Percentiles rank a stretch among this genome's conserved stretches.
Conservation (phyloP, 2,329 filamentous ascomycete genomes). For the Penicillium brasilianum region DNA sequence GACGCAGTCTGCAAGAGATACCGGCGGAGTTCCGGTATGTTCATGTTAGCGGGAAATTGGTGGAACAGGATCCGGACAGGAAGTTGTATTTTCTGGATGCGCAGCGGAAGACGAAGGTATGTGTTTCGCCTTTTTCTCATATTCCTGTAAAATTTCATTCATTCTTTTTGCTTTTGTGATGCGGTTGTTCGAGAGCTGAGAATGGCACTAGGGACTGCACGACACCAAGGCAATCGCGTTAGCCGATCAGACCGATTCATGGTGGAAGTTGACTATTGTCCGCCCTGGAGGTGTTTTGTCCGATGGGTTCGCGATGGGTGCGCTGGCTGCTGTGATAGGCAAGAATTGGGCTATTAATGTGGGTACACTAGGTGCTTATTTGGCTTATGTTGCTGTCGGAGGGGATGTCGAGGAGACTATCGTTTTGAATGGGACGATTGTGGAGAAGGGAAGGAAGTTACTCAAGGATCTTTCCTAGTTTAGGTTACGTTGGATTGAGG, state of each 20-base stretch:
- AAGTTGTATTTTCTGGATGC: background rate
- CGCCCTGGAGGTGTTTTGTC: background rate
- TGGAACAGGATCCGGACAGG: background rate
- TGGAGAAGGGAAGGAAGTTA: background rate
- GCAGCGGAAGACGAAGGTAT: background rate
- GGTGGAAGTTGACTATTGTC: background rate
- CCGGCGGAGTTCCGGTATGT: background rate
- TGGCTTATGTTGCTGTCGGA: background rate
- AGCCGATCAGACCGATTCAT: background rate
- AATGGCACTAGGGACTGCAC: background rate
- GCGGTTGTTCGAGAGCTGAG: background rate
- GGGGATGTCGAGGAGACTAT: background rate
- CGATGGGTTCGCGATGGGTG: background rate
- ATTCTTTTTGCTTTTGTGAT: background rate
- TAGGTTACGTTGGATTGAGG: background rate
- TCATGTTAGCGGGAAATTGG: background rate
- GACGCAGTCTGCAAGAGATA: background rate
- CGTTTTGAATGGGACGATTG: background rate
- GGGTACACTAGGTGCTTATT: background rate
- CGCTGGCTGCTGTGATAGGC: background rate
- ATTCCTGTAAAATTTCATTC: no score
- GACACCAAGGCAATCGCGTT: background rate
- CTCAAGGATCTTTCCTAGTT: background rate
- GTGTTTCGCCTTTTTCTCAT: background rate
- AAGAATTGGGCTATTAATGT: conserved; percentile 3